Conservation (phyloP, 2,329 filamentous ascomycete genomes). For the Aspergillus pseudoterreus region DNA sequence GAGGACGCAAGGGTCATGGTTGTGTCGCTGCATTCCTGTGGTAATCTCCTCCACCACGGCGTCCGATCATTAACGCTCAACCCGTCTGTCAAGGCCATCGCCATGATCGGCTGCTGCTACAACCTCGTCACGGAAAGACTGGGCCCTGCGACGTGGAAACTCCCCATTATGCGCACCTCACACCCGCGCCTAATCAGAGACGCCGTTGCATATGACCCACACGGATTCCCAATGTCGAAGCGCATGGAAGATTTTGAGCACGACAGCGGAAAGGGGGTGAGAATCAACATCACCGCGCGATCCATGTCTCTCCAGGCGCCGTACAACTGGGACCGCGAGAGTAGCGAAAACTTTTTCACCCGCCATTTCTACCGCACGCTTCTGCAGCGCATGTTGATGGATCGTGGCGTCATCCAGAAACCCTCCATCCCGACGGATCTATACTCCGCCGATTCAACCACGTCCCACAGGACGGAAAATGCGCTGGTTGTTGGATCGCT, state of each 20-base stretch:
- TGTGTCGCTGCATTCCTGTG: constrained; percentile 93
- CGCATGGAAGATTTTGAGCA: constrained; percentile 58
- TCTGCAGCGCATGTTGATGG: constrained; percentile 87
- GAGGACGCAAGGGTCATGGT: constrained; percentile 61
- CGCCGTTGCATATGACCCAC: constrained; percentile 71
- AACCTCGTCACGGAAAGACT: constrained; percentile 90
- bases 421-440: constrained; percentile 33
- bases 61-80: constrained; percentile 83
- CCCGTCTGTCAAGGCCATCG: constrained; percentile 79
- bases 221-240: constrained; percentile 90
- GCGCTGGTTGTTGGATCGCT: constrained; percentile 85
- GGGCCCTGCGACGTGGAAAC: constrained; percentile 81
- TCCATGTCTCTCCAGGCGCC: constrained; percentile 99
- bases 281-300: constrained; percentile 90
- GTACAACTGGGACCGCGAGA: constrained; percentile 78
- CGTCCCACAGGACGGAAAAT: constrained; percentile 50
- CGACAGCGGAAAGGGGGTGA: constrained; percentile 58
- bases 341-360: constrained; percentile 85
- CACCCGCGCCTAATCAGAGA: constrained; percentile 67
- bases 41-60: constrained; percentile 93
- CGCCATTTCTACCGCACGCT: constrained; percentile 90
- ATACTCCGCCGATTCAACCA: constrained; percentile 19
- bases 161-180: constrained; percentile 70
- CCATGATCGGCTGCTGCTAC: constrained; percentile 97
- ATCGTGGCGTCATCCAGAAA: constrained; percentile 70